Percentiles rank a stretch among this genome's conserved stretches.
Conservation (phyloP, 495 filamentous ascomycete species). For the Penicillium silybi region DNA sequence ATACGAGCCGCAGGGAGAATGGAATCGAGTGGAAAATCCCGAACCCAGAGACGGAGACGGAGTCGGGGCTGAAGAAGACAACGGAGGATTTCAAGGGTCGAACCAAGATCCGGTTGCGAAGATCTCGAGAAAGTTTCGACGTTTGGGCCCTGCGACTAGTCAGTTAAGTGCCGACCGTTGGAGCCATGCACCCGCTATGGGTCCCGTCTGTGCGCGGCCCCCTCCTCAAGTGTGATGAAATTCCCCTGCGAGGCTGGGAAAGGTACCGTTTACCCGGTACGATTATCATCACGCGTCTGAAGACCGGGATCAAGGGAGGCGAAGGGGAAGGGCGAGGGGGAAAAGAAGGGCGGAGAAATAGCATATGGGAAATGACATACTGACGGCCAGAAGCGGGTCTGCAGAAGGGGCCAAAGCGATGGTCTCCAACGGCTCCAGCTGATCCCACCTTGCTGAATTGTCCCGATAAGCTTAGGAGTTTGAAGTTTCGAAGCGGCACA, state of each 20-base stretch:
- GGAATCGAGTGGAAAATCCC: neutral
- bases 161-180: slow-evolving; percentile 17
- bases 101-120: slow-evolving; percentile 17
- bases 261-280: slow-evolving; percentile 9
- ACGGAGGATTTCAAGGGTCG: slow-evolving; percentile 5
- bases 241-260: slow-evolving; percentile 3
- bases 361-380: slow-evolving; percentile 8
- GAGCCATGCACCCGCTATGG: slow-evolving; percentile 19
- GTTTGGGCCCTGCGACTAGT: slow-evolving; percentile 6
- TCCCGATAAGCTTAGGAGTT: neutral
- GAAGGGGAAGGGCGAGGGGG: neutral
- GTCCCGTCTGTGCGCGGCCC: slow-evolving; percentile 20
- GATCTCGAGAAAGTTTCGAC: slow-evolving; percentile 20
- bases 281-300: neutral
- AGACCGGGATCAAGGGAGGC: neutral
- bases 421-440: neutral
- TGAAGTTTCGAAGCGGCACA: neutral
- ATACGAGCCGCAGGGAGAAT: neutral
- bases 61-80: neutral
- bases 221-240: neutral
- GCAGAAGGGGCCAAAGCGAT: neutral
- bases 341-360: neutral
- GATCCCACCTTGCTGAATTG: neutral
- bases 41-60: neutral
- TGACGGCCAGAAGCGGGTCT: slow-evolving; percentile 2